Percentiles rank a stretch among this genome's conserved stretches.
Conservation (phyloP, 805 yeast species). For the Candida ipomoeae region DNA sequence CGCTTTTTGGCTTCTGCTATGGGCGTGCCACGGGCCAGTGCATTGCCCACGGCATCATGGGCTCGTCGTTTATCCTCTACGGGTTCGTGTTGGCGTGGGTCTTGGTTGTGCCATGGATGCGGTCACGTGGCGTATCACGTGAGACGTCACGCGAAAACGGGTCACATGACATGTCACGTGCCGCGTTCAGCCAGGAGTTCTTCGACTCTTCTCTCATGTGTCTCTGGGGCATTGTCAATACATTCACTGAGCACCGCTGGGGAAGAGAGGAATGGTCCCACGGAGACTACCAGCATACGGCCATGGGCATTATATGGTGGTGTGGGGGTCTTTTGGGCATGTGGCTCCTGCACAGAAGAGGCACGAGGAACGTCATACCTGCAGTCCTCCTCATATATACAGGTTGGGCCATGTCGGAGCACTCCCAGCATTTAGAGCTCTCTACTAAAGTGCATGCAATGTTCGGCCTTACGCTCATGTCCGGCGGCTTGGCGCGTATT, state of each 20-base stretch:
- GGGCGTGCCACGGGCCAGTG: conserved; percentile 87
- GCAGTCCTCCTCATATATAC: conserved; percentile 79
- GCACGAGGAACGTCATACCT: conserved; percentile 56
- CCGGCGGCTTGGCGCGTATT: conserved; percentile 72
- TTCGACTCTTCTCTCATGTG: conserved; percentile 80
- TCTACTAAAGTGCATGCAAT: conserved; percentile 85
- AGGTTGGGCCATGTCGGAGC: conserved; percentile 94
- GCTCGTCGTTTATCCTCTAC: conserved; percentile 76
- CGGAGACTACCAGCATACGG: conserved; percentile 92
- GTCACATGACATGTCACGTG: neutral
- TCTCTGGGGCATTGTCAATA: conserved; percentile 87
- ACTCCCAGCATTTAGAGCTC: conserved; percentile 67
- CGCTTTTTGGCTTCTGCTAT: conserved; percentile 84
- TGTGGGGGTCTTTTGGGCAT: conserved; percentile 86
- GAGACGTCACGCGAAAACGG: neutral
- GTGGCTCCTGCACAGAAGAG: conserved; percentile 55
- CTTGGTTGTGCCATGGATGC: conserved; percentile 70
- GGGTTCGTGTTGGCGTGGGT: conserved; percentile 68
- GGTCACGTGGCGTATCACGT: conserved; percentile 20
- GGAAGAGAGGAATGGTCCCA: conserved; percentile 83
- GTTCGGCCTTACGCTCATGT: conserved; percentile 78
- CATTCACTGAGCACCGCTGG: conserved; percentile 97
- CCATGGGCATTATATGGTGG: conserved; percentile 98
- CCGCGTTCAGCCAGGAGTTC: conserved; percentile 64
- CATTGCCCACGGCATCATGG: conserved; percentile 97